Percentiles rank a stretch among this genome's conserved stretches.
Evolutionary conservation across 805 yeast genomes (phyloP).

Genomic region (Yueomyces sinensis): DNA sequence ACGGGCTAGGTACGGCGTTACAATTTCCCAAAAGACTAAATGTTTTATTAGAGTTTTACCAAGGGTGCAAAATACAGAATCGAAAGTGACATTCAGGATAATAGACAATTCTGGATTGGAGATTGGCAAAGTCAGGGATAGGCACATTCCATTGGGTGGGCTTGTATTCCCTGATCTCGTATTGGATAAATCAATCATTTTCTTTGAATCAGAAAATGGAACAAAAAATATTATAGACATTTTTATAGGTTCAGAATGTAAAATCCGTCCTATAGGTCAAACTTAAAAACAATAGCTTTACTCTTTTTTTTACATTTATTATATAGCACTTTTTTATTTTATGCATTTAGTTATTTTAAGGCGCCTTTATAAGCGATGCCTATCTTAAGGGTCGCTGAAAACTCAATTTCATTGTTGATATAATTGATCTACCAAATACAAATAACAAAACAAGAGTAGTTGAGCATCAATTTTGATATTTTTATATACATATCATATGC

Average conservation of each 20-base stretch:
- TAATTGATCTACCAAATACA: too few relatives aligned
- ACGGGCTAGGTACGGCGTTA: conserved; percentile 3
- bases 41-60: conserved; percentile 14
- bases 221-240: not conserved
- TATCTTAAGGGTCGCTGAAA: too few relatives aligned
- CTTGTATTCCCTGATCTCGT: not conserved
- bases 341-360: too few relatives aligned
- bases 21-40: conserved; percentile 1
- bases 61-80: not conserved
- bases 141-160: not conserved
- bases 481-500: too few relatives aligned
- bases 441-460: too few relatives aligned
- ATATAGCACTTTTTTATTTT: too few relatives aligned
- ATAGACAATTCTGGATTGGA: not conserved
- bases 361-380: too few relatives aligned
- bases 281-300: too few relatives aligned
- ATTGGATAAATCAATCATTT: not conserved
- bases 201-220: not conserved
- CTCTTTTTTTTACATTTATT: too few relatives aligned
- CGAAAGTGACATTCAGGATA: not conserved
- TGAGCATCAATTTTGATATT: too few relatives aligned
- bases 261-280: too few relatives aligned
- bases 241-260: not conserved
- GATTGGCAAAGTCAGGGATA: not conserved
- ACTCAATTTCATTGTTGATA: too few relatives aligned